Conservation (phyloP, 345 rosid species). For the Tarenaya hassleriana region DNA sequence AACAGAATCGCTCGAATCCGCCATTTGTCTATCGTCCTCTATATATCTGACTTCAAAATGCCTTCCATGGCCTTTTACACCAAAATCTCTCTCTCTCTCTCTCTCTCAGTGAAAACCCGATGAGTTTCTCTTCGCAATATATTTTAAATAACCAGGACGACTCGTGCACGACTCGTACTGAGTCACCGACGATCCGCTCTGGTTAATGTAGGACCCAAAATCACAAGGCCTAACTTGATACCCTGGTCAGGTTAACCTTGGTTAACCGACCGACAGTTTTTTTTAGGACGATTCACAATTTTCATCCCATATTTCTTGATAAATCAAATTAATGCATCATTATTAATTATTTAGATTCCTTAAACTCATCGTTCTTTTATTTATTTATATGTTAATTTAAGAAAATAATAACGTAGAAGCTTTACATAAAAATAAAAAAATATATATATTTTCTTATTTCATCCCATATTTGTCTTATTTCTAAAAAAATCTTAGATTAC, state of each 20-base stretch:
- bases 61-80: constrained; percentile 26
- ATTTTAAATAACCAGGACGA: constrained; percentile 11
- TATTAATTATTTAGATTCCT: background rate
- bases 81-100: constrained; percentile 18
- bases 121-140: constrained; percentile 23
- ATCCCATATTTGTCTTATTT: no score
- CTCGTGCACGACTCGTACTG: no score
- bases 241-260: constrained; percentile 46
- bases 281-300: constrained; percentile 14
- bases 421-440: no score
- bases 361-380: constrained; percentile 22
- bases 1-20: constrained; percentile 84
- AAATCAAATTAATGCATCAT: background rate
- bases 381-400: background rate
- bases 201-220: constrained; percentile 37
- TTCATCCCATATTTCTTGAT: constrained; percentile 23
- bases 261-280: constrained; percentile 60
- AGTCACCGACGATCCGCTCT: constrained; percentile 77
- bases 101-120: no score
- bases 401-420: no score
- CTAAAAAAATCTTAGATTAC: no score
- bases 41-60: constrained; percentile 15
- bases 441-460: no score
- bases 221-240: constrained; percentile 29
- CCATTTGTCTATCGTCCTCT: constrained; percentile 27